A percentile compares a stretch with the other conserved stretches of the same genome.
Evolutionary conservation across 768 basidiomycete species (phyloP).

Genomic region (Cystobasidium tubakii): DNA sequence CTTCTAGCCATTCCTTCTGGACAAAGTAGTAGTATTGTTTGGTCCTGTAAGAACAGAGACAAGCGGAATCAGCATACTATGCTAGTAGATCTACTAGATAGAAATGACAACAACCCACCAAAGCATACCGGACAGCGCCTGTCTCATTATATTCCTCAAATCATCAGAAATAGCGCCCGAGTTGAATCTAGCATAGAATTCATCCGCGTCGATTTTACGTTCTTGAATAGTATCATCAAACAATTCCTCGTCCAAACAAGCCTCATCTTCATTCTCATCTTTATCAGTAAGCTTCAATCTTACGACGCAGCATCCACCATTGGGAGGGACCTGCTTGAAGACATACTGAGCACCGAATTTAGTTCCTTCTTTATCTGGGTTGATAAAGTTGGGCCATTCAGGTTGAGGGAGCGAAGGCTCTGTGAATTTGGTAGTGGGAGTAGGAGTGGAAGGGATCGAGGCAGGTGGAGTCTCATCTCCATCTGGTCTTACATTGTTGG

Average conservation of each 20-base stretch:
- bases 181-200: conserved; percentile 79
- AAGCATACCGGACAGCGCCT: conserved; percentile 91
- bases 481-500: conserved; percentile 1
- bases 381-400: conserved; percentile 60
- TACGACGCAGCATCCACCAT: conserved; percentile 90
- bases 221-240: conserved; percentile 89
- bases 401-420: conserved; percentile 44
- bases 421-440: conserved; percentile 52
- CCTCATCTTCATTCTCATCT: conserved; percentile 67
- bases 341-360: conserved; percentile 88
- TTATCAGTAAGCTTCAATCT: conserved; percentile 82
- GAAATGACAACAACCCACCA: conserved; percentile 57
- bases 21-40: conserved; percentile 97
- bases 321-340: conserved; percentile 77
- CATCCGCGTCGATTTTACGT: conserved; percentile 84
- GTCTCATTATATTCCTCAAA: conserved; percentile 89
- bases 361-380: conserved; percentile 78
- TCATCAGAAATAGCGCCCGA: conserved; percentile 84
- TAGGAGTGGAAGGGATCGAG: conserved; percentile 44
- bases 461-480: conserved; percentile 31
- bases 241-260: conserved; percentile 73
- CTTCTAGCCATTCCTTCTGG: conserved; percentile 91
- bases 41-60: conserved; percentile 52
- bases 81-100: not conserved
- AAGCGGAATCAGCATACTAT: not conserved